phyloP scores from a whole-genome alignment of 2,329 filamentous ascomycete genomes.

The Fusarium heterosporum region DNA sequence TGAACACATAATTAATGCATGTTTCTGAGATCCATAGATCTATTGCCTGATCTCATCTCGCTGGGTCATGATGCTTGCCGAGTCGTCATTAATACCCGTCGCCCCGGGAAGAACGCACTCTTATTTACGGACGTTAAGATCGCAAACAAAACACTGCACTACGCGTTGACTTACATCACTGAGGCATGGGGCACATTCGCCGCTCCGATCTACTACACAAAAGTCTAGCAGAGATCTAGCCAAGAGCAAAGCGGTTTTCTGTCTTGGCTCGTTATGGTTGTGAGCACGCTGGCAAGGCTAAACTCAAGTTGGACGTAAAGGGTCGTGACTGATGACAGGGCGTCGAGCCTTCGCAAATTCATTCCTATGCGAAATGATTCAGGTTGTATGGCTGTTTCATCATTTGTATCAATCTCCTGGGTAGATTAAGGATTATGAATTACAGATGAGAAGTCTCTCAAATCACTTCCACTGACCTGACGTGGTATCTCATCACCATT shows the following conservation, averaged over 20 bases:
- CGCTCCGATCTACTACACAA: not conserved
- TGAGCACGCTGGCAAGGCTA: constrained; percentile 7
- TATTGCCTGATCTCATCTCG: constrained; percentile 37
- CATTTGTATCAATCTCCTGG: not conserved
- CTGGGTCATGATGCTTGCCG: constrained; percentile 25
- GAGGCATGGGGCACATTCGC: constrained; percentile 7
- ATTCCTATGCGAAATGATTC: constrained; percentile 8
- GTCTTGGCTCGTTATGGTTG: constrained; percentile 28
- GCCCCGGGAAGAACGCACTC: constrained; percentile 13
- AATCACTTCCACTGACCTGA: constrained; percentile 1
- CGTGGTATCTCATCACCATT: constrained; percentile 13
- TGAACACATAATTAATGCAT: constrained; percentile 24
- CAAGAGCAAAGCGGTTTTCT: constrained; percentile 25
- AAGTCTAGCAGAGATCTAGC: not conserved
- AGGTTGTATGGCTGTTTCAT: constrained; percentile 7
- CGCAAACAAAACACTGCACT: constrained; percentile 26
- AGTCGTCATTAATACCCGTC: constrained; percentile 36
- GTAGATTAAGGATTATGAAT: not conserved
- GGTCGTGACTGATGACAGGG: constrained; percentile 12
- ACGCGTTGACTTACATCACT: constrained; percentile 15
- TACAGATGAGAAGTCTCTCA: constrained; percentile 12
- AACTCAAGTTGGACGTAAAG: constrained; percentile 5
- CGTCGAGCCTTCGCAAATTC: constrained; percentile 1
- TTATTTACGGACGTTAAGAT: constrained; percentile 26
- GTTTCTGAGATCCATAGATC: constrained; percentile 21